Conservation (phyloP, 441 rosid genomes). For the Croton setiger region DNA sequence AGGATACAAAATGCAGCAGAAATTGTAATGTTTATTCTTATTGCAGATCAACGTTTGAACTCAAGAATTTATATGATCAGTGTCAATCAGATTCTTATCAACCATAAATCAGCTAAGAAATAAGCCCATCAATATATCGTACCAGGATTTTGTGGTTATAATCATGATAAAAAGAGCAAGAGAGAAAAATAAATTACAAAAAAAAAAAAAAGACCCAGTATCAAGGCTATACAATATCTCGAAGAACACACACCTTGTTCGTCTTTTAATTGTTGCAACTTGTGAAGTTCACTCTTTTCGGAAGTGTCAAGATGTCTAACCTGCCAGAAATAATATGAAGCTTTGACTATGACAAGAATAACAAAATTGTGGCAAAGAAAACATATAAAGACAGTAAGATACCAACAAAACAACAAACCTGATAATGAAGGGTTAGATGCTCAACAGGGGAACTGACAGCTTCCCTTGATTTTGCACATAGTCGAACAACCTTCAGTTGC, state of each 20-base stretch:
- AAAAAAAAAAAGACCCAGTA: neutral
- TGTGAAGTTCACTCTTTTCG: conserved; percentile 98
- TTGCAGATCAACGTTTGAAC: neutral
- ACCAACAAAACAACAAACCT: conserved; percentile 48
- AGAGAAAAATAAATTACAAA: neutral
- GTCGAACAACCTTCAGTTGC: conserved; percentile 79
- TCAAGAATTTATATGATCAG: neutral
- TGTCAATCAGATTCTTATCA: too few species aligned
- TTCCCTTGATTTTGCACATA: conserved; percentile 99
- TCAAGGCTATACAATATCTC: neutral
- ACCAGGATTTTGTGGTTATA: neutral
- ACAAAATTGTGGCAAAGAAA: neutral
- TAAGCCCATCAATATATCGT: neutral
- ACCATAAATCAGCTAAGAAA: neutral
- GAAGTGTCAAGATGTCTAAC: conserved; percentile 99
- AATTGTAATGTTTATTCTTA: neutral
- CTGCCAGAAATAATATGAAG: conserved; percentile 41
- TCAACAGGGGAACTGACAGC: conserved; percentile 99
- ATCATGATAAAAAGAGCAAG: neutral
- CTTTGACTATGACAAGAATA: conserved; percentile 5
- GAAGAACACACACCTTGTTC: conserved; percentile 72
- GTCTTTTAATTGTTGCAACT: conserved; percentile 95
- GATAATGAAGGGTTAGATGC: conserved; percentile 99
- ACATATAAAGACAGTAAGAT: conserved; percentile 6
- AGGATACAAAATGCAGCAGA: neutral